These are phyloP conservation scores for Saccharum officinarum DNA, from an alignment of 176 grass and related monocot genomes.

Conservation along the genomic window DNA sequence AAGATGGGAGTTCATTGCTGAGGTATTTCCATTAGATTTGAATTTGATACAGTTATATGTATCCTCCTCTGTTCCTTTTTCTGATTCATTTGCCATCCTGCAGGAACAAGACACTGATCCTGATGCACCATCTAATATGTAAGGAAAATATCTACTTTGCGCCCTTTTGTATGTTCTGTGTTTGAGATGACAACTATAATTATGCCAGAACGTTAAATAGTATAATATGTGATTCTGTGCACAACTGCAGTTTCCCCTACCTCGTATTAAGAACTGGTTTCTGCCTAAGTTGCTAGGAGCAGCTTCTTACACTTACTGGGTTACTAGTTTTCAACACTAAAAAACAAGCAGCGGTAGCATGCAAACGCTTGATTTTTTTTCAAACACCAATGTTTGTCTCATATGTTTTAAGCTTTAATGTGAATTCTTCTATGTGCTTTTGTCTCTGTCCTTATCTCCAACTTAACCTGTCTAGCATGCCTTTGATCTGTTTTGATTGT, in stretches of 20 bases:
- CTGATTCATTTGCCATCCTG: conserved; percentile 34
- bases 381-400: neutral
- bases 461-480: neutral
- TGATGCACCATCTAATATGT: conserved; percentile 43
- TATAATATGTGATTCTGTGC: neutral
- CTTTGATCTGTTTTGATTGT: neutral
- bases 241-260: neutral
- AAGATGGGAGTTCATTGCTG: conserved; percentile 63
- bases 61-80: neutral
- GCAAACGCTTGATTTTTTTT: neutral
- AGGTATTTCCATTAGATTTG: conserved; percentile 36
- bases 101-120: conserved; percentile 43
- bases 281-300: neutral
- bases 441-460: neutral
- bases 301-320: neutral
- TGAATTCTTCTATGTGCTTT: conserved; percentile 15
- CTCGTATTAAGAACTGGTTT: conserved; percentile 21
- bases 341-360: conserved; percentile 13
- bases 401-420: neutral
- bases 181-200: neutral
- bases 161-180: neutral
- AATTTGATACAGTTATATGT: neutral
- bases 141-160: conserved; percentile 34
- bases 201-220: conserved; percentile 7
- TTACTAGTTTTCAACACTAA: neutral